Percentiles rank a stretch among this genome's conserved stretches.
Conservation (phyloP, 2,329 filamentous ascomycete genomes). For the Alternaria brassicicola region DNA sequence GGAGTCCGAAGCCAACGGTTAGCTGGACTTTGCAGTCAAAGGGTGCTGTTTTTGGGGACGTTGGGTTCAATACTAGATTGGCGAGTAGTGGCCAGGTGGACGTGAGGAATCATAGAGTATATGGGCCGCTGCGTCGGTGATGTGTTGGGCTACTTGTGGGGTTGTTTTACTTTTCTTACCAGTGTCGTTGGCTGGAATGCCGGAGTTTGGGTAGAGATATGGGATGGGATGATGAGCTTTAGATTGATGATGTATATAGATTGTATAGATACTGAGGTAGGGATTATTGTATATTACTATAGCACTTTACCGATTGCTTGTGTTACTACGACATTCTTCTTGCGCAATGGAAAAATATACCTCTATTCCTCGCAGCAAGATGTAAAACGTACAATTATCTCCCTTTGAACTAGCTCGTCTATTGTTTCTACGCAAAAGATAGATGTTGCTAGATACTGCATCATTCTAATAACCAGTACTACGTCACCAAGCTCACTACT, state of each 20-base stretch:
- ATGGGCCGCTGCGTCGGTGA: conserved; percentile 21
- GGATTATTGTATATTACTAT: not conserved
- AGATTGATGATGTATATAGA: conserved; percentile 2
- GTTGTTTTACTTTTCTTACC: no score
- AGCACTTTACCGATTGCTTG: no score
- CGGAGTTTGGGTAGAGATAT: not conserved
- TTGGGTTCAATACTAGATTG: conserved; percentile 23
- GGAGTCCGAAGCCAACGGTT: conserved; percentile 25
- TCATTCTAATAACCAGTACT: no score
- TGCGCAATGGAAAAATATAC: no score
- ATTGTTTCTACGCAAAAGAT: no score
- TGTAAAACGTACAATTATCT: no score
- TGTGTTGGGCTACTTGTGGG: no score
- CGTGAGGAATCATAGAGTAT: conserved; percentile 32
- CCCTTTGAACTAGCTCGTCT: no score
- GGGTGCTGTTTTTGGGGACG: conserved; percentile 50
- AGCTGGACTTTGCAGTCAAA: conserved; percentile 52
- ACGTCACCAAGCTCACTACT: no score
- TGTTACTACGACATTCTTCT: not conserved
- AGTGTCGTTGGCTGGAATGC: no score
- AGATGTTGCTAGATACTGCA: no score
- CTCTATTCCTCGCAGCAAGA: no score
- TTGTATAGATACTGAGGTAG: not conserved
- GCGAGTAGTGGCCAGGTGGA: conserved; percentile 15
- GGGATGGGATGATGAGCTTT: not conserved